Evolutionary conservation across 176 grass and related monocot genomes (phyloP).

Genomic region (Areca catechu): DNA sequence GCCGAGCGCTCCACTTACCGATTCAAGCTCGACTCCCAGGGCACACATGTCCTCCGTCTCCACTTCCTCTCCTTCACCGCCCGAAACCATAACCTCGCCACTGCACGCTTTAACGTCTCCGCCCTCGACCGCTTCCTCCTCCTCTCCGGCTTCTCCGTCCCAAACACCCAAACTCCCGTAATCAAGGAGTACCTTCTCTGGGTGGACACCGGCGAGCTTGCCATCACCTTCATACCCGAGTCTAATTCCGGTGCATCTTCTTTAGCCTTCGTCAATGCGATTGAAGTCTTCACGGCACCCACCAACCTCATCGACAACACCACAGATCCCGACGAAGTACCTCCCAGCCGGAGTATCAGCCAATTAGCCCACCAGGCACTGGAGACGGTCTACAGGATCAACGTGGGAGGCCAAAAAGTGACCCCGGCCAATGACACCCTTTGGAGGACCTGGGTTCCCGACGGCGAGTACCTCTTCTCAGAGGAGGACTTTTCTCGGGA

Average conservation of each 20-base stretch:
- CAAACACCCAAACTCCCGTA: slow-evolving; percentile 2
- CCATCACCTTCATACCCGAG: slow-evolving; percentile 19
- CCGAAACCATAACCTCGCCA: slow-evolving; percentile 6
- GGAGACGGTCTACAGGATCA: slow-evolving; percentile 33
- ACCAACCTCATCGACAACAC: background rate
- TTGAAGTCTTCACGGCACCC: slow-evolving; percentile 50
- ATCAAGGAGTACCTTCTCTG: slow-evolving; percentile 72
- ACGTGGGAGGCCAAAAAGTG: slow-evolving; percentile 22
- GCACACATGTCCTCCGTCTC: slow-evolving; percentile 60
- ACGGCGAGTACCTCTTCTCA: slow-evolving; percentile 14
- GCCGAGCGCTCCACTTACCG: slow-evolving; percentile 25
- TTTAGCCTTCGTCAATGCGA: slow-evolving; percentile 37
- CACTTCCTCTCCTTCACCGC: slow-evolving; percentile 58
- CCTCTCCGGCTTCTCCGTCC: slow-evolving; percentile 27
- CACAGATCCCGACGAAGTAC: no score
- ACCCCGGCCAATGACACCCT: slow-evolving; percentile 32
- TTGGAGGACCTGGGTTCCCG: slow-evolving; percentile 45
- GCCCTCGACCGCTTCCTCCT: slow-evolving; percentile 40
- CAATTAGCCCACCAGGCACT: background rate
- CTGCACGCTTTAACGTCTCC: slow-evolving; percentile 34
- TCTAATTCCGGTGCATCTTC: background rate
- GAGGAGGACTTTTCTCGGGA: background rate
- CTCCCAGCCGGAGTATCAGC: background rate
- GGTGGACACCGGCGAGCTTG: background rate
- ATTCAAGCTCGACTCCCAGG: background rate